These are phyloP conservation scores for Bjerkandera adusta DNA, from an alignment of 1,284 basidiomycete genomes.

Conservation along the genomic window DNA sequence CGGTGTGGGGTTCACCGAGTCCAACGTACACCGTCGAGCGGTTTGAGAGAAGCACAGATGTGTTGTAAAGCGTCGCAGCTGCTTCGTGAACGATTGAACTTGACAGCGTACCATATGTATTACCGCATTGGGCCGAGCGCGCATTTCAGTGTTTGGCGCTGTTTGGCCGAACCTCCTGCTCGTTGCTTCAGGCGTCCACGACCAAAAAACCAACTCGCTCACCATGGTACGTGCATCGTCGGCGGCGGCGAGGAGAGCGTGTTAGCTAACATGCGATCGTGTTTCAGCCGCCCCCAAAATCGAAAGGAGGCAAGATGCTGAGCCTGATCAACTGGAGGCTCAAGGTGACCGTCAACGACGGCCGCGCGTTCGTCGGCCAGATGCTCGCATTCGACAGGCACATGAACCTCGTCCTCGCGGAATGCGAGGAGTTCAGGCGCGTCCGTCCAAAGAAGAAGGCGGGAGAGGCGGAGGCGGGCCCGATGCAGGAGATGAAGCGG, in stretches of 20 bases:
- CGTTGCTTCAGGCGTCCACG: slow-evolving; percentile 26
- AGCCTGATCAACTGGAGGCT: slow-evolving; percentile 97
- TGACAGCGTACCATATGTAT: no score
- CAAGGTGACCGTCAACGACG: slow-evolving; percentile 98
- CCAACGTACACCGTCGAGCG: no score
- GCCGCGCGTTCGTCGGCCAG: slow-evolving; percentile 92
- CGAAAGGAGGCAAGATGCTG: slow-evolving; percentile 98
- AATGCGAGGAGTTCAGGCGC: slow-evolving; percentile 94
- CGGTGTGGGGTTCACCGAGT: no score
- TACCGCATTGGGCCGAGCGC: not conserved
- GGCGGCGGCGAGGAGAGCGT: not conserved
- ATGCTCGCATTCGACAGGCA: slow-evolving; percentile 99
- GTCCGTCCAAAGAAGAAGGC: slow-evolving; percentile 85
- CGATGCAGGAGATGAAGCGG: slow-evolving; percentile 95
- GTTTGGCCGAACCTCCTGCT: slow-evolving; percentile 25
- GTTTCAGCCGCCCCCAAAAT: slow-evolving; percentile 83
- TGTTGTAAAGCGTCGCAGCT: no score
- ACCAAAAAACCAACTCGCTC: slow-evolving; percentile 32
- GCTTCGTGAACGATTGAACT: no score
- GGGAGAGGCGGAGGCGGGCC: slow-evolving; percentile 70
- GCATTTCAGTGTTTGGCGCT: slow-evolving; percentile 24
- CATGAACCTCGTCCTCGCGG: slow-evolving; percentile 98
- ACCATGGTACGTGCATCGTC: slow-evolving; percentile 57
- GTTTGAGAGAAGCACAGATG: no score
- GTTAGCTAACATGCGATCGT: not conserved